Evolutionary conservation across 164 flowering plant genomes (phyloP), one percentile per base, ranked within the genome.

Genomic region (Piper betle): DNA sequence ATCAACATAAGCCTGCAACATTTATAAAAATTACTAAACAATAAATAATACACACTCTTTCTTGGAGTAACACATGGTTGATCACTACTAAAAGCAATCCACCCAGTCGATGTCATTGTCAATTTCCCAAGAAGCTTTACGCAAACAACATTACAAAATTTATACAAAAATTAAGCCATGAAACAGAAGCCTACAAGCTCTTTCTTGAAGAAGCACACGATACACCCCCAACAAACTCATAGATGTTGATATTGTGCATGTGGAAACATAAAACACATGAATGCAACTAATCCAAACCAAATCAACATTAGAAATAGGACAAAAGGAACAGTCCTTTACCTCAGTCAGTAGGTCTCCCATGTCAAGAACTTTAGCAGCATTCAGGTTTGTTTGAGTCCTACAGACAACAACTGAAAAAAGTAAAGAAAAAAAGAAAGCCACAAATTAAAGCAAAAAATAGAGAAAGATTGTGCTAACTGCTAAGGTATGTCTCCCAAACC

Each of bases 291-390:
- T 43, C 12, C 8, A 15, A 43, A 15, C 3, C 50, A 43, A 43
- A 43, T 43, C 12, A 7, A 15, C 60, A 37, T 2, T 15, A 58
- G 12, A 38, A 19, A 53, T 53, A 12, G 7, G 17, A 19, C 39
- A 58, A 58, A 43, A 43, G 12, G 8, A 6, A 4, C n/a, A n/a
- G n/a, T n/a, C n/a, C 6, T n/a, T 63, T 78, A 87, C 97, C 89
- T 87, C 96, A 25, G 96, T 86, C 43, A 93, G 74, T 69, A 93
- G 88, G 67, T 87, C 83, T 39, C 98, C 97, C 74, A 79, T 73
- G 67, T 67, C 73, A 57, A 89, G 80, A 15, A 79, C 91, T 58
- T 69, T 79, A 15, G 71, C 61, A 59, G 89, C 88, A 69, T 93
- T 93, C 37, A 93, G 69, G 70, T 89, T 93, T 43, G 87, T 84